These are phyloP conservation scores for Elasticomyces elasticus DNA, from an alignment of 495 filamentous ascomycete genomes.

Conservation along the genomic window DNA sequence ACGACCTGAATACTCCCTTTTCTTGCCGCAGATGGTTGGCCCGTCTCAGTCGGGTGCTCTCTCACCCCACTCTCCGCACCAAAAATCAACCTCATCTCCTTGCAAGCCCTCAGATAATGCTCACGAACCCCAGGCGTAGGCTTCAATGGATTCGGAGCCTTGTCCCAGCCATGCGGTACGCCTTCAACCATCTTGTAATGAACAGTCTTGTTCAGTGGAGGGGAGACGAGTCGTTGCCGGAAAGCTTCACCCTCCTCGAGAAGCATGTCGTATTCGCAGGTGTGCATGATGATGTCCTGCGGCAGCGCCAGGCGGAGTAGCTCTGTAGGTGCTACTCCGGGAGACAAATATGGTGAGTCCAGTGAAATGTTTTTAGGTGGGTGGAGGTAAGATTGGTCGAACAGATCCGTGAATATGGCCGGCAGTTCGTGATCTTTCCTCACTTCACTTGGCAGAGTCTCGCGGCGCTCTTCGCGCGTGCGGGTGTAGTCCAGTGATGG, in stretches of 20 bases:
- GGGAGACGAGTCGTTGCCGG: conserved; percentile 45
- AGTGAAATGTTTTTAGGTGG: conserved; percentile 41
- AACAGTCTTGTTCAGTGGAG: conserved; percentile 61
- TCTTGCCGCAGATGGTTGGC: conserved; percentile 3
- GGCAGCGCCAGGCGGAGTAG: conserved; percentile 44
- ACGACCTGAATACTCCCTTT: conserved; percentile 19
- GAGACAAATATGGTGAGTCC: conserved; percentile 51
- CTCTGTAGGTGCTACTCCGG: conserved; percentile 48
- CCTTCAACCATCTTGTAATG: conserved; percentile 60
- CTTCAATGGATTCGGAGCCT: conserved; percentile 67
- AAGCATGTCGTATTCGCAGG: conserved; percentile 90
- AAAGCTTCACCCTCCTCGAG: conserved; percentile 65
- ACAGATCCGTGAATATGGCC: conserved; percentile 66
- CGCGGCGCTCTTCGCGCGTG: conserved; percentile 61
- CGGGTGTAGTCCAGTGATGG: conserved; percentile 75
- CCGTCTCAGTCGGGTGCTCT: not conserved
- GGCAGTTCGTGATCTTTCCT: conserved; percentile 66
- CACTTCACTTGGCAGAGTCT: conserved; percentile 34
- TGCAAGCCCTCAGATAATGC: conserved; percentile 38
- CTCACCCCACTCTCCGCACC: not conserved
- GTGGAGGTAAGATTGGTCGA: conserved; percentile 72
- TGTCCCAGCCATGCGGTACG: conserved; percentile 78
- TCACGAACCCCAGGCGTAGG: conserved; percentile 35
- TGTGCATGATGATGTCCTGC: conserved; percentile 57
- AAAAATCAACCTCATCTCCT: conserved; percentile 36